phyloP scores from a whole-genome alignment of 1,139 yeast genomes.

The Sugiyamaella sp. region DNA sequence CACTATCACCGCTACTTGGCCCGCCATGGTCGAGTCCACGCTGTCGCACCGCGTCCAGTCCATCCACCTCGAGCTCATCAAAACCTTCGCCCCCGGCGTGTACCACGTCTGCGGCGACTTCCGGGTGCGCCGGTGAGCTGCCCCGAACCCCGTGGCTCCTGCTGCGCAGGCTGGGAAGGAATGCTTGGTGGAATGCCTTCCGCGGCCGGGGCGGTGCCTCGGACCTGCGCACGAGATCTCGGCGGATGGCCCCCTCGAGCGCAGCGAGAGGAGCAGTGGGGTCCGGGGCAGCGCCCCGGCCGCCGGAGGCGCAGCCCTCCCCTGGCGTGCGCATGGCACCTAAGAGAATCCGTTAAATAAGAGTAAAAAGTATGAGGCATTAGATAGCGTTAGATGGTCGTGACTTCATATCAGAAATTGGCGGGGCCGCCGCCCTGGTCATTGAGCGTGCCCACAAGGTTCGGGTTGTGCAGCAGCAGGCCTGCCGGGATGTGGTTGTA shows the following conservation, averaged over 20 bases:
- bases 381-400: neutral
- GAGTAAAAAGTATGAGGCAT: neutral
- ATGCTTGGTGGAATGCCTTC: no score
- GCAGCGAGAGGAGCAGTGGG: neutral
- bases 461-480: slow-evolving; percentile 8
- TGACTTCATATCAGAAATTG: slow-evolving; percentile 6
- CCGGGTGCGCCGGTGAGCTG: slow-evolving; percentile 12
- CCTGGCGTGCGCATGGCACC: neutral
- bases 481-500: slow-evolving; percentile 15
- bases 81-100: slow-evolving; percentile 85
- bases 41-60: slow-evolving; percentile 20
- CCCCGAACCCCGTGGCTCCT: slow-evolving; percentile 16
- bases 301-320: neutral
- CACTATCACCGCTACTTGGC: slow-evolving; percentile 47
- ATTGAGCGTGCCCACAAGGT: slow-evolving; percentile 8
- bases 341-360: neutral
- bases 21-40: neutral
- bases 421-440: neutral
- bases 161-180: slow-evolving; percentile 16
- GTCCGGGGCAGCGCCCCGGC: slow-evolving; percentile 1
- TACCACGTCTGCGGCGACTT: slow-evolving; percentile 75
- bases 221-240: no score
- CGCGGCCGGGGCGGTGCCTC: no score
- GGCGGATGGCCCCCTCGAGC: neutral
- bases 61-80: slow-evolving; percentile 60